These are phyloP conservation scores for Starmerella vaccinii DNA, from an alignment of 805 yeast genomes.

Conservation along the genomic window DNA sequence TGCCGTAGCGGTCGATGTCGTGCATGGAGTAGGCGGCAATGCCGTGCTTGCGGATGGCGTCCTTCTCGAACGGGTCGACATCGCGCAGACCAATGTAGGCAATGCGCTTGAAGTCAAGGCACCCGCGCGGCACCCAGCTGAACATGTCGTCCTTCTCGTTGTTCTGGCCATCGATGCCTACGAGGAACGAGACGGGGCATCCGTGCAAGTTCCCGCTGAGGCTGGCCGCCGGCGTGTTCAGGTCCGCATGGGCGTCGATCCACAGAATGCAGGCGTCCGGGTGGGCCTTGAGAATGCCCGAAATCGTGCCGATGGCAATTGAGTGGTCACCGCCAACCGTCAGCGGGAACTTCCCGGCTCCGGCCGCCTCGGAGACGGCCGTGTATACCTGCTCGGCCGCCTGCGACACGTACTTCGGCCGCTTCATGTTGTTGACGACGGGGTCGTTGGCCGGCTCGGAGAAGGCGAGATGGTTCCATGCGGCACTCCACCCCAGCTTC, in stretches of 20 bases:
- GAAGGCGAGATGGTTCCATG: slow-evolving; percentile 32
- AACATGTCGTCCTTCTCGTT: slow-evolving; percentile 59
- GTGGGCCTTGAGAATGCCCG: slow-evolving; percentile 65
- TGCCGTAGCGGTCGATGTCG: slow-evolving; percentile 89
- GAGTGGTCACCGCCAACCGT: slow-evolving; percentile 97
- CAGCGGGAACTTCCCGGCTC: slow-evolving; percentile 50
- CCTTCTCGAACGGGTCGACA: slow-evolving; percentile 77
- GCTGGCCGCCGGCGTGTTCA: slow-evolving; percentile 77
- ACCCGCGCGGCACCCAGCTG: slow-evolving; percentile 60
- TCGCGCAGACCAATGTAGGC: slow-evolving; percentile 94
- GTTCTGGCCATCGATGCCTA: slow-evolving; percentile 65
- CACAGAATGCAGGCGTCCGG: slow-evolving; percentile 87
- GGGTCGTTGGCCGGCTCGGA: slow-evolving; percentile 38
- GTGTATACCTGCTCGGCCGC: slow-evolving; percentile 56
- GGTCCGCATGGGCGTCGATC: slow-evolving; percentile 98
- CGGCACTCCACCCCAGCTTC: slow-evolving; percentile 63
- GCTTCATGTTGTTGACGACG: slow-evolving; percentile 48
- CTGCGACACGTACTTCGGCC: slow-evolving; percentile 66
- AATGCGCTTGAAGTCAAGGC: slow-evolving; percentile 55
- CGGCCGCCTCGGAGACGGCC: slow-evolving; percentile 45
- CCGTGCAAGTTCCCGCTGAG: slow-evolving; percentile 91
- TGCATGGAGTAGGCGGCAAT: slow-evolving; percentile 90
- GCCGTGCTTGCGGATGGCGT: slow-evolving; percentile 55
- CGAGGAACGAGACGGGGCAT: slow-evolving; percentile 83
- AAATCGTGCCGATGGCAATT: slow-evolving; percentile 84